These are phyloP conservation scores for Ustilago xerochloae DNA, from an alignment of 1,284 basidiomycete species.

Conservation along the genomic window DNA sequence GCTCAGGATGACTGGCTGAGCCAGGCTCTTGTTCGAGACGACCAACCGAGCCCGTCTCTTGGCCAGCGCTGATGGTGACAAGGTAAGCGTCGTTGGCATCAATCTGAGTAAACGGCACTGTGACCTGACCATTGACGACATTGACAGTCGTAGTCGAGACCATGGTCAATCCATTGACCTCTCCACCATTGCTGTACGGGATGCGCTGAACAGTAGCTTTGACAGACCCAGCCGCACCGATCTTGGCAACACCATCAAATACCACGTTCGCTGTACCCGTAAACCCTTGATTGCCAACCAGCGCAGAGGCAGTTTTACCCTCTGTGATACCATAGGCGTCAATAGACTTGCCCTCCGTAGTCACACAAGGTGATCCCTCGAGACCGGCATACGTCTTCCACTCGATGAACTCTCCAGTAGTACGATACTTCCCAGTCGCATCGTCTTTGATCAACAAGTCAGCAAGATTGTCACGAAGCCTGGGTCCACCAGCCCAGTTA, in stretches of 20 bases:
- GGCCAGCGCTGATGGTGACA: conserved; percentile 3
- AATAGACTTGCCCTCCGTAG: neutral
- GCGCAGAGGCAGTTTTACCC: neutral
- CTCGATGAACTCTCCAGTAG: conserved; percentile 7
- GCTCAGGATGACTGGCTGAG: too few relatives aligned
- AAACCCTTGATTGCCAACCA: conserved; percentile 12
- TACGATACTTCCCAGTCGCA: neutral
- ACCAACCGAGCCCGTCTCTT: too few relatives aligned
- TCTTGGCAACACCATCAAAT: neutral
- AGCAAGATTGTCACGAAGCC: conserved; percentile 9
- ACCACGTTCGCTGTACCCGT: conserved; percentile 1
- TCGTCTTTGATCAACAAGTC: conserved; percentile 12
- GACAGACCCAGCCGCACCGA: neutral
- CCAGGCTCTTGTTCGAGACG: too few relatives aligned
- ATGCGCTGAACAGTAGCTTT: neutral
- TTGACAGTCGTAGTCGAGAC: neutral
- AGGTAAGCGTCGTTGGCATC: conserved; percentile 9
- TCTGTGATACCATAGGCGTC: conserved; percentile 7
- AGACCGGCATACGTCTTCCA: conserved; percentile 1
- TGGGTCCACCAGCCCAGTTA: conserved; percentile 10
- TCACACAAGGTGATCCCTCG: conserved; percentile 7
- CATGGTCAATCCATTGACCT: neutral
- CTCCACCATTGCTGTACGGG: conserved; percentile 14
- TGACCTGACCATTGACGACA: conserved; percentile 2
- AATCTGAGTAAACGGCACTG: neutral